Evolutionary conservation across 2,329 filamentous ascomycete species (phyloP), one percentile per base, ranked within the genome.

Genomic region (Ophiostoma novo-ulmi): DNA sequence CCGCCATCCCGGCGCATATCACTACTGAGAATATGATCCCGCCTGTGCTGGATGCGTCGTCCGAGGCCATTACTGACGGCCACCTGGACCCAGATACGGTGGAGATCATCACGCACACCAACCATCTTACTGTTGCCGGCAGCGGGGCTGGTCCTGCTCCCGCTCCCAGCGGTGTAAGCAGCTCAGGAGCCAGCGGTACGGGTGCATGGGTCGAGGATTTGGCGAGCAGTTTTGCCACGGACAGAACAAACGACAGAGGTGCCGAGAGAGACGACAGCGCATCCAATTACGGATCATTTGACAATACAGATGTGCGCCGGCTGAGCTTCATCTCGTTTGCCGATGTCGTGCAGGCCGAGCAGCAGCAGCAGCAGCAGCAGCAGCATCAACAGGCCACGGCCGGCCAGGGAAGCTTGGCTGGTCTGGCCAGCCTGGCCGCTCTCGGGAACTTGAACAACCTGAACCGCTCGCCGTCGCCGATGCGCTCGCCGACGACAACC

Each of bases 321-420:
- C 81, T 98, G 73, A 95, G 91, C 78, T 98, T 98, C 81, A 97
- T 98, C 78, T 97, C 93, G 8, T 98, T 98, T 80, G 94, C 94
- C 73, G 94, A 98, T 76, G 93, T 98, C 11, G 93, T 98, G 58
- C 93, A 97, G 78, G 87, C 90, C 44, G 92, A 95, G 78, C 91
- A 94, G 52, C 72, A 74, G 22, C 72, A 73, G 38, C 73, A 74
- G 61, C 73, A 74, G 35, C 72, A 73, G 14, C 71, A 73, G 38
- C 71, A 72, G 22, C 66, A 65, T 20, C 71, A 68, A 26, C 71
- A 72, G 61, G 69, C 67, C 0, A 36, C 67, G 2, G 44, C 69
- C 1, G 69, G 71, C 14, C 86, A 88, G 71, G 82, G 83, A 44
- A 81, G 83, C 22, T 81, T 90, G 72, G 85, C 87, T 68, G 90